Evolutionary conservation across 148 eudicot genomes (phyloP).

Genomic region (Heliamphora exappendiculata): DNA sequence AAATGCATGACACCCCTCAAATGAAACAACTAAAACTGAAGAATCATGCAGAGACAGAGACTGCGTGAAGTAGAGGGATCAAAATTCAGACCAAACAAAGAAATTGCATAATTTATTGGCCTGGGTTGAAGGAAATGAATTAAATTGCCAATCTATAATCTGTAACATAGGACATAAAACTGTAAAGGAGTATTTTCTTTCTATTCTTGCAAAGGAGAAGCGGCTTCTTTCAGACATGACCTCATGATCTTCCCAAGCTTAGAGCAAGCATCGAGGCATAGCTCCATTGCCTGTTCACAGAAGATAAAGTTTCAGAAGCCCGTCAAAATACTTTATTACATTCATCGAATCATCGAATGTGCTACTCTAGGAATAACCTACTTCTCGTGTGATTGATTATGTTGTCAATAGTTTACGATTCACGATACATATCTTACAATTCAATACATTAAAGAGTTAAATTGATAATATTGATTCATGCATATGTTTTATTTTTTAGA

Average conservation of each 20-base stretch:
- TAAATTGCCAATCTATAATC: neutral
- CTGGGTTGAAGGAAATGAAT: neutral
- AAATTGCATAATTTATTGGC: neutral
- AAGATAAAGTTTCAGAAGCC: neutral
- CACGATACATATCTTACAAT: too few relatives aligned
- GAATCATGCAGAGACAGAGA: neutral
- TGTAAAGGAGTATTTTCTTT: too few relatives aligned
- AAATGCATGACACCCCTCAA: neutral
- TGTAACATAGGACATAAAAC: neutral
- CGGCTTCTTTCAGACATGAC: conserved; percentile 70
- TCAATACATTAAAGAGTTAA: too few relatives aligned
- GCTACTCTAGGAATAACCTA: neutral
- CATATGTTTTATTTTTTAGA: too few relatives aligned
- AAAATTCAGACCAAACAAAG: conserved; percentile 10
- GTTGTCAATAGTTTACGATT: too few relatives aligned
- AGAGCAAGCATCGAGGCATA: conserved; percentile 76
- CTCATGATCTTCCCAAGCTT: conserved; percentile 85
- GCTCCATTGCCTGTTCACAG: conserved; percentile 65
- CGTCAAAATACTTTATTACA: neutral
- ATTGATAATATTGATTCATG: too few relatives aligned
- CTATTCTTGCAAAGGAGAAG: conserved; percentile 40
- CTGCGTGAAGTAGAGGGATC: neutral
- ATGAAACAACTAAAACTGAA: too few relatives aligned
- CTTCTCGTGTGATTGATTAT: too few relatives aligned
- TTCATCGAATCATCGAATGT: neutral